Evolutionary conservation across 768 basidiomycete species (phyloP).

Genomic region (Termitomyces eurrhizus): DNA sequence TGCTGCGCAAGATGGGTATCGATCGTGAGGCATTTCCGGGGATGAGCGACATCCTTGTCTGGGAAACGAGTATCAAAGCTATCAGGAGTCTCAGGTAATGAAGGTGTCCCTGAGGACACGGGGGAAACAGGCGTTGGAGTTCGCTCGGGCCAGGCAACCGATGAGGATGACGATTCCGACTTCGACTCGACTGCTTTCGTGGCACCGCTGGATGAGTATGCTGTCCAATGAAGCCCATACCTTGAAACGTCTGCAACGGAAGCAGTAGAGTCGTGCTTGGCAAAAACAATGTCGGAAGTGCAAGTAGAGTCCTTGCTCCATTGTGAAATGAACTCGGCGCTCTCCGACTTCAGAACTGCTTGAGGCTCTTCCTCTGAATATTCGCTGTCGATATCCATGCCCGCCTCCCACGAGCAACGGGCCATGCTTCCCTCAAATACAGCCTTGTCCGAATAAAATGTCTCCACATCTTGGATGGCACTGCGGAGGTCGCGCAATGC

Average conservation of each 20-base stretch:
- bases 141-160: conserved; percentile 35
- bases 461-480: conserved; percentile 52
- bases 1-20: conserved; percentile 48
- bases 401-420: conserved; percentile 74
- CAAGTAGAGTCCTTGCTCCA: conserved; percentile 60
- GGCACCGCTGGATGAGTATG: conserved; percentile 43
- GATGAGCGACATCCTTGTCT: conserved; percentile 29
- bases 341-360: conserved; percentile 35
- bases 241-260: conserved; percentile 31
- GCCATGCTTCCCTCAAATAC: conserved; percentile 83
- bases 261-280: conserved; percentile 25
- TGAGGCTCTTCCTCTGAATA: conserved; percentile 38
- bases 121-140: conserved; percentile 42
- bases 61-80: conserved; percentile 40
- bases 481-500: conserved; percentile 51
- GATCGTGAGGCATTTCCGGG: conserved; percentile 50
- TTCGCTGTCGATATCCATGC: conserved; percentile 65
- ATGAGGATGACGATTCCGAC: conserved; percentile 46
- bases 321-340: conserved; percentile 39
- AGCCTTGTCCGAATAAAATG: conserved; percentile 72
- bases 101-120: conserved; percentile 38
- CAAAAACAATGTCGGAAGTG: conserved; percentile 44
- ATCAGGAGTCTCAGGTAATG: conserved; percentile 59
- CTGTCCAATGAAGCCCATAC: conserved; percentile 38
- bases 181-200: conserved; percentile 49